Evolutionary conservation across 495 filamentous ascomycete genomes (phyloP).

Genomic region (Cladorrhinum samala): DNA sequence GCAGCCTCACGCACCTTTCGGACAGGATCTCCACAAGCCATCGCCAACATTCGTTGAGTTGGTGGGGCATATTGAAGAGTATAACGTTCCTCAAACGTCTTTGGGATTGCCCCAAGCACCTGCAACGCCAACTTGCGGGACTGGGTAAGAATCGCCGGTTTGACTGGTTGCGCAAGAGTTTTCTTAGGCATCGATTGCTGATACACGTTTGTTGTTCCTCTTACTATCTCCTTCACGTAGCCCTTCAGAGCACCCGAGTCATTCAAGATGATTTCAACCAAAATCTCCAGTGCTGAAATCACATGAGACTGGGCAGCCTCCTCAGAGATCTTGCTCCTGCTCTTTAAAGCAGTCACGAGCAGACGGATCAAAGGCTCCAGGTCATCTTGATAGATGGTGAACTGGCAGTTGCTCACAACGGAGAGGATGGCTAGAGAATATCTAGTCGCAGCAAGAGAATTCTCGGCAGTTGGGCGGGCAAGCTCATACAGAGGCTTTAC

Average conservation of each 20-base stretch:
- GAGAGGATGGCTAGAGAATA: conserved; percentile 30
- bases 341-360: conserved; percentile 31
- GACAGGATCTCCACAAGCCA: conserved; percentile 39
- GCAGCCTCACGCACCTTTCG: conserved; percentile 38
- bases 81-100: conserved; percentile 34
- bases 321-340: conserved; percentile 4
- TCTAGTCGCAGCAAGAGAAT: conserved; percentile 12
- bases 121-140: conserved; percentile 34
- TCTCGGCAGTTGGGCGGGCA: conserved; percentile 17
- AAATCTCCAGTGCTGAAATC: conserved; percentile 31
- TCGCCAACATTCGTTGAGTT: conserved; percentile 34
- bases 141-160: not conserved
- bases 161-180: not conserved
- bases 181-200: conserved; percentile 18
- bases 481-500: conserved; percentile 23
- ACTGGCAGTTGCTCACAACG: conserved; percentile 35
- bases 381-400: conserved; percentile 38
- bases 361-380: conserved; percentile 29
- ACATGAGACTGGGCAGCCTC: conserved; percentile 15
- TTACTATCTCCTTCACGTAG: conserved; percentile 32
- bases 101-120: conserved; percentile 33
- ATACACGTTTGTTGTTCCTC: conserved; percentile 25
- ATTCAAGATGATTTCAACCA: conserved; percentile 33
- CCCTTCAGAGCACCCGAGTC: conserved; percentile 29
- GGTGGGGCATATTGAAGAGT: conserved; percentile 28